Evolutionary conservation across 306 rosid species (phyloP).

Genomic region (Cucurbita ficifolia): DNA sequence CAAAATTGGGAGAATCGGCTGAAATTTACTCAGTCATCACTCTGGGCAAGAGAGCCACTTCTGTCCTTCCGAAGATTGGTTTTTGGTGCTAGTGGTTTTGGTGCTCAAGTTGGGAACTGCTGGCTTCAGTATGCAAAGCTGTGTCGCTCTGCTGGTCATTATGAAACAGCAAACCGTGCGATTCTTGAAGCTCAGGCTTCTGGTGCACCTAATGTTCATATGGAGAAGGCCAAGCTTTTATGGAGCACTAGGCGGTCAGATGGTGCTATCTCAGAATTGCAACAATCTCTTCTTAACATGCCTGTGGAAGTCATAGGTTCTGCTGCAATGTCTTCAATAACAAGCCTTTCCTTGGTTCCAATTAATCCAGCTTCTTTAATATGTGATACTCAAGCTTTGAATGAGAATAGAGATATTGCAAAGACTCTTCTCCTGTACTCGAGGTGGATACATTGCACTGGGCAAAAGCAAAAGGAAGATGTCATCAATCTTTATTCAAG

Average conservation of each 20-base stretch:
- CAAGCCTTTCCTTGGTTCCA: slow-evolving; percentile 75
- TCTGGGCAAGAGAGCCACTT: slow-evolving; percentile 96
- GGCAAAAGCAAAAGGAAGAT: slow-evolving; percentile 98
- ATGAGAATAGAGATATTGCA: slow-evolving; percentile 57
- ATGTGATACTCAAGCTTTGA: slow-evolving; percentile 55
- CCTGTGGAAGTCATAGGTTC: slow-evolving; percentile 70
- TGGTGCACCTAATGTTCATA: slow-evolving; percentile 75
- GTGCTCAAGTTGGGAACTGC: slow-evolving; percentile 84
- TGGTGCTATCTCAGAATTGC: slow-evolving; percentile 85
- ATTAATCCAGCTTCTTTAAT: slow-evolving; percentile 38
- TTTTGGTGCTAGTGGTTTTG: slow-evolving; percentile 59
- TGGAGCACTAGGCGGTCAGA: slow-evolving; percentile 92
- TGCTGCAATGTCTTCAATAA: slow-evolving; percentile 65
- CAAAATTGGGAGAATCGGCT: slow-evolving; percentile 89
- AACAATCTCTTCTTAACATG: slow-evolving; percentile 76
- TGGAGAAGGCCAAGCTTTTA: slow-evolving; percentile 82
- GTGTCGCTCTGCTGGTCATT: slow-evolving; percentile 91
- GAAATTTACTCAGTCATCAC: slow-evolving; percentile 72
- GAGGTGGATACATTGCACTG: slow-evolving; percentile 94
- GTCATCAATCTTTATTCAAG: slow-evolving; percentile 65
- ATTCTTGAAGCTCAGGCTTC: slow-evolving; percentile 88
- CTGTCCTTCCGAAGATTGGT: slow-evolving; percentile 76
- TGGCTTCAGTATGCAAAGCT: slow-evolving; percentile 98
- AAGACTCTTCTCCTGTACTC: slow-evolving; percentile 91
- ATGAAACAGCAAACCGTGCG: slow-evolving; percentile 88